Percentiles rank a stretch among this genome's conserved stretches.
phyloP scores from a whole-genome alignment of 495 filamentous ascomycete species.

The Penicillium crystallinum region DNA sequence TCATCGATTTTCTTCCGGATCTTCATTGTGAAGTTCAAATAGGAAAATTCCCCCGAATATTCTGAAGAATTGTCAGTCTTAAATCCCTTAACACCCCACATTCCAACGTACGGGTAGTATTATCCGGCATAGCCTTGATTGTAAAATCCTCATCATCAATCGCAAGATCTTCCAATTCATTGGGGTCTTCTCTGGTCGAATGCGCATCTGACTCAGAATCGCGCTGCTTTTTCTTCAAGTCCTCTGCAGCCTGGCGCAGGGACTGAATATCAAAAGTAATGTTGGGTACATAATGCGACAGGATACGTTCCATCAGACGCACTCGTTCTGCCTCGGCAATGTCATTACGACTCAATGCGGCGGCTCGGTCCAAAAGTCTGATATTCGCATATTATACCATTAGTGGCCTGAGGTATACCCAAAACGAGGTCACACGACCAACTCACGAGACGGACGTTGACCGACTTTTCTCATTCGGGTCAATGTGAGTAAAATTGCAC shows the following conservation, averaged over 20 bases:
- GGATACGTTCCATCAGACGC: slow-evolving; percentile 41
- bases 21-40: slow-evolving; percentile 48
- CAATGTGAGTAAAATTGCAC: slow-evolving; percentile 45
- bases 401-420: not conserved
- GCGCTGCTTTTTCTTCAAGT: slow-evolving; percentile 35
- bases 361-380: slow-evolving; percentile 36
- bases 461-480: slow-evolving; percentile 34
- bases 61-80: slow-evolving; percentile 23
- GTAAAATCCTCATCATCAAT: slow-evolving; percentile 45
- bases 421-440: not conserved
- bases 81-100: not conserved
- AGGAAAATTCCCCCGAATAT: slow-evolving; percentile 50
- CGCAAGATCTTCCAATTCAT: slow-evolving; percentile 40
- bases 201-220: slow-evolving; percentile 33
- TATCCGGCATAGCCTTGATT: slow-evolving; percentile 44
- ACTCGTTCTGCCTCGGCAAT: slow-evolving; percentile 41
- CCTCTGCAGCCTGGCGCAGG: slow-evolving; percentile 36
- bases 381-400: not conserved
- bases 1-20: slow-evolving; percentile 46
- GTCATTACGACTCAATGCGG: slow-evolving; percentile 36
- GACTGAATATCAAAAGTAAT: slow-evolving; percentile 42
- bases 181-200: slow-evolving; percentile 30
- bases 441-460: slow-evolving; percentile 38
- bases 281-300: slow-evolving; percentile 41
- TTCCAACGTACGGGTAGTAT: slow-evolving; percentile 38